phyloP scores from a whole-genome alignment of 2,329 filamentous ascomycete species.

The Fusarium chaquense region DNA sequence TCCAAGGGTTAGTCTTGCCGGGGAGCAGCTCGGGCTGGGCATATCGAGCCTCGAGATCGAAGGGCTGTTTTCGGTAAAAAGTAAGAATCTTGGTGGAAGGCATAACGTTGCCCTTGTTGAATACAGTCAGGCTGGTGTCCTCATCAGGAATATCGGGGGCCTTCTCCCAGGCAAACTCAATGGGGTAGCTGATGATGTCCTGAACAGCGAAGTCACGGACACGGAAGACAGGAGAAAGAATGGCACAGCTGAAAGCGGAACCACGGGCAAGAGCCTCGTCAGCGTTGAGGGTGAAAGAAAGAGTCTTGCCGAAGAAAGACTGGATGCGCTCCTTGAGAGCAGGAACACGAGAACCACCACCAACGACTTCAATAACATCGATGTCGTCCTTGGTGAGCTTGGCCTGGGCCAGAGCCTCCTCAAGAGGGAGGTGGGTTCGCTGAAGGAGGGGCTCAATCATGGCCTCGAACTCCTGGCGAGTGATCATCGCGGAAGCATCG shows the following conservation, averaged over 20 bases:
- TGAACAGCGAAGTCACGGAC: slow-evolving; percentile 98
- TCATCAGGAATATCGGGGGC: slow-evolving; percentile 98
- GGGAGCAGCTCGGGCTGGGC: slow-evolving; percentile 87
- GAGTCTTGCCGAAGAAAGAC: slow-evolving; percentile 89
- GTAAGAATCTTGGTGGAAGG: slow-evolving; percentile 99
- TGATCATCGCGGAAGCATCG: slow-evolving; percentile 89
- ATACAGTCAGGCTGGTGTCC: slow-evolving; percentile 96
- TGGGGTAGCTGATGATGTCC: slow-evolving; percentile 97
- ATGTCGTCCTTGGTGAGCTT: slow-evolving; percentile 93
- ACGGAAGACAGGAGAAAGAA: slow-evolving; percentile 96
- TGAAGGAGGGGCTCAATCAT: slow-evolving; percentile 87
- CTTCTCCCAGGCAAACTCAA: slow-evolving; percentile 99
- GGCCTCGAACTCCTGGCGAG: slow-evolving; percentile 92
- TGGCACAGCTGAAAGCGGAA: slow-evolving; percentile 97
- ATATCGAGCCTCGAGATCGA: slow-evolving; percentile 95
- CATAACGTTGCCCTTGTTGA: slow-evolving; percentile 96
- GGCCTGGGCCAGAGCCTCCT: slow-evolving; percentile 94
- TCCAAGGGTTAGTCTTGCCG: slow-evolving; percentile 92
- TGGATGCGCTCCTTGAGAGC: slow-evolving; percentile 90
- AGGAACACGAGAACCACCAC: slow-evolving; percentile 94
- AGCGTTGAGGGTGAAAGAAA: slow-evolving; percentile 98
- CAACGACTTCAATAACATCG: slow-evolving; percentile 91
- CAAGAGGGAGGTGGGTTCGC: slow-evolving; percentile 78
- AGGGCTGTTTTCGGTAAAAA: slow-evolving; percentile 98
- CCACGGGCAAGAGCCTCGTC: slow-evolving; percentile 97